A percentile compares a stretch with the other conserved stretches of the same genome.
phyloP scores from a whole-genome alignment of 257 asterid species.

The Knoxia roxburghii region DNA sequence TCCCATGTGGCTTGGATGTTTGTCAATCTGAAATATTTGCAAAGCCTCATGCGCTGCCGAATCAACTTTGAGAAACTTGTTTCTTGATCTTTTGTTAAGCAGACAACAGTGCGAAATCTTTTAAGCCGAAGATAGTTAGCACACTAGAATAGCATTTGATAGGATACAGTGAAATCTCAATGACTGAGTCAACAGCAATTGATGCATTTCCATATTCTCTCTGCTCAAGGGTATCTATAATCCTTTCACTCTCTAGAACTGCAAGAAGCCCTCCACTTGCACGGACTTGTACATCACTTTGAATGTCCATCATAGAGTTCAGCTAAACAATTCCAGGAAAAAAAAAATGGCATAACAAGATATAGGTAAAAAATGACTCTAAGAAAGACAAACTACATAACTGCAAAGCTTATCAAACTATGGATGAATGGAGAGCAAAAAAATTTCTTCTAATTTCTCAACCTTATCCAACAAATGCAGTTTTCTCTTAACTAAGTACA shows the following conservation, averaged over 20 bases:
- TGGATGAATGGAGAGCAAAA: background rate
- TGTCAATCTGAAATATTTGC: constrained; percentile 93
- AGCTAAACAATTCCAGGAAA: constrained; percentile 42
- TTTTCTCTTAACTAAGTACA: background rate
- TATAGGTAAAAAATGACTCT: background rate
- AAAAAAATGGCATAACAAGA: constrained; percentile 4
- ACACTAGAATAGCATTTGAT: constrained; percentile 11
- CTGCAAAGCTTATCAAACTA: too few relatives aligned
- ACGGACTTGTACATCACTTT: constrained; percentile 93
- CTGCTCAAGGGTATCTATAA: constrained; percentile 68
- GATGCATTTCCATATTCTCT: constrained; percentile 65
- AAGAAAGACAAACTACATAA: background rate
- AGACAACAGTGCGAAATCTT: constrained; percentile 18
- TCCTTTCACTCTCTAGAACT: constrained; percentile 85
- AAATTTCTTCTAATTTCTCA: constrained; percentile 3
- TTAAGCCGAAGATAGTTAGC: constrained; percentile 13
- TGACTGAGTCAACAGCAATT: constrained; percentile 63
- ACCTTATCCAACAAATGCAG: constrained; percentile 2
- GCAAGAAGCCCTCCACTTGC: constrained; percentile 98
- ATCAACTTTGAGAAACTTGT: constrained; percentile 91
- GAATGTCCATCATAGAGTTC: constrained; percentile 90
- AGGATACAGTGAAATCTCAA: constrained; percentile 87
- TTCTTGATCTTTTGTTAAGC: constrained; percentile 59
- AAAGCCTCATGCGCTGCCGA: constrained; percentile 86
- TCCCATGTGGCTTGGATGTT: constrained; percentile 99